Base-by-base conservation (phyloP, 2,329 filamentous ascomycete species). In the Pseudopyricularia javanii region DNA sequence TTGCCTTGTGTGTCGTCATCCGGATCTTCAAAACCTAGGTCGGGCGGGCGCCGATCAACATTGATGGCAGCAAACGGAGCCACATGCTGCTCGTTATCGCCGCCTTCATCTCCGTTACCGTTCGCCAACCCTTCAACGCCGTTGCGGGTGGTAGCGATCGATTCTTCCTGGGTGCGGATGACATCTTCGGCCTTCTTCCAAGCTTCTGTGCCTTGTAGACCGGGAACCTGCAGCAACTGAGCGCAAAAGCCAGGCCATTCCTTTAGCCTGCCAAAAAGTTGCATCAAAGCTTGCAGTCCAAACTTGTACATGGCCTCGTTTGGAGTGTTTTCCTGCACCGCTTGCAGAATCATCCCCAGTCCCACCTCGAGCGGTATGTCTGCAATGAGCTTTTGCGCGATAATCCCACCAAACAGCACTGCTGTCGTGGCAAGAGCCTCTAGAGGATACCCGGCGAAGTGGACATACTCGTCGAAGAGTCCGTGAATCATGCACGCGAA, bases 401-500 rank as follows among this genome's bases (percentile, higher is more conserved):
- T 95, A 58, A 97, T 93, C 28, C 91, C 93, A 53, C 93, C 93
- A 65, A 98, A 98, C 28, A 98, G 78, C 9, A 98, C 91, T 4
- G 93, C 91, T 0, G 93, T 98, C 11, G 91, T 97, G 7, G 91
- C 91, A 50, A 98, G 73, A 6, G 93, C 93, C 63, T 96, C 91
- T n/a, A 96, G 75, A 0, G 94, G 94, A 66, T 98, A 98, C 62
- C 94, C 91, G 40, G 86, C 82, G 65, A 96, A 98, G 63, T 95
- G 94, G 53, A 85, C 85, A 66, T 96, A 98, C 70, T 98, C 93
- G 61, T 98, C 93, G 61, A 98, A 96, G 4, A 98, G 74, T 1
- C 93, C 93, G 62, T 96, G 91, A 34, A 98, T 95, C 90, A 98
- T 98, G 70, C 91, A 96, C 14, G 91, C 88, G 65, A 98, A 98